phyloP scores from a whole-genome alignment of 1,284 basidiomycete genomes.

The Apiotrichum veenhuisii region DNA sequence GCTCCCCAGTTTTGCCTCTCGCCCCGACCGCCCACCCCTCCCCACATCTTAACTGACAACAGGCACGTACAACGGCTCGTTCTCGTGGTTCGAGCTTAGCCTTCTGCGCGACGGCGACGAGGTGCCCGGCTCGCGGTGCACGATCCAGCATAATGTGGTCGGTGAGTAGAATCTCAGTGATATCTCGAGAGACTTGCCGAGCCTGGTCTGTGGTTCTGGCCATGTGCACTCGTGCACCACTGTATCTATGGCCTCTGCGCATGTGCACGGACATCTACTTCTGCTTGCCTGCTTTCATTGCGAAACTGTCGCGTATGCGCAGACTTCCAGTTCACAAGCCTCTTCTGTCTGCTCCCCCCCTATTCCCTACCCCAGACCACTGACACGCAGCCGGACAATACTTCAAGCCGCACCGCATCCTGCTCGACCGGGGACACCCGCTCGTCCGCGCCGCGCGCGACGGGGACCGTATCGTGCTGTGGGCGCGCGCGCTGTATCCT shows the following conservation, averaged over 20 bases:
- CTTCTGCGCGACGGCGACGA: constrained; percentile 35
- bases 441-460: constrained; percentile 24
- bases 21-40: neutral
- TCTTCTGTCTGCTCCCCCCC: no score
- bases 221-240: no score
- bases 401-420: constrained; percentile 31
- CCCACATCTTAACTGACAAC: neutral
- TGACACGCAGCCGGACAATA: constrained; percentile 36
- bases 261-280: no score
- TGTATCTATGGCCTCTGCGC: no score
- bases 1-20: no score
- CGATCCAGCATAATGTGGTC: constrained; percentile 40
- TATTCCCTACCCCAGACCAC: neutral
- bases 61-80: constrained; percentile 39
- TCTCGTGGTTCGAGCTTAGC: constrained; percentile 43
- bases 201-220: no score
- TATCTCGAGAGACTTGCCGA: no score
- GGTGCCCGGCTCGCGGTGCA: constrained; percentile 26
- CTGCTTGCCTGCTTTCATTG: no score
- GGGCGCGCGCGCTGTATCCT: constrained; percentile 38
- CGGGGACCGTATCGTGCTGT: constrained; percentile 41
- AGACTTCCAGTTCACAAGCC: no score
- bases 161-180: constrained; percentile 33
- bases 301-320: no score
- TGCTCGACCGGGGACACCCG: constrained; percentile 23